Evolutionary conservation across 1,284 basidiomycete genomes (phyloP).

Genomic region (Heterobasidion annosum): DNA sequence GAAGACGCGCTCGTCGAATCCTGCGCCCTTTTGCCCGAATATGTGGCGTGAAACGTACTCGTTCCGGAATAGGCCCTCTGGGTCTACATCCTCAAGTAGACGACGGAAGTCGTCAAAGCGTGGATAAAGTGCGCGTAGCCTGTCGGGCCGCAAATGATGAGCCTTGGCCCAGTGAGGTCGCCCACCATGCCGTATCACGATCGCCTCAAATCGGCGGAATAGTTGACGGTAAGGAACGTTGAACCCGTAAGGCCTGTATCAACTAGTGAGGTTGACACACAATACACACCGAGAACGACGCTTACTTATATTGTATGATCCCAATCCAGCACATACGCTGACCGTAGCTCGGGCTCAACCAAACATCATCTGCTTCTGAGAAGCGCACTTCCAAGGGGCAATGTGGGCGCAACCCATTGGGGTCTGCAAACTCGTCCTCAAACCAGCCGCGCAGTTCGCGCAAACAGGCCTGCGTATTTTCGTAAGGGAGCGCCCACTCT

Average conservation of each 20-base stretch:
- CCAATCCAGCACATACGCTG: conserved; percentile 89
- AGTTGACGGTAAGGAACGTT: conserved; percentile 82
- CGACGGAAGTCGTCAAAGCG: conserved; percentile 74
- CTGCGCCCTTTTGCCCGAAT: conserved; percentile 39
- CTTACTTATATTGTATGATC: conserved; percentile 91
- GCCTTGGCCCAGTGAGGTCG: conserved; percentile 98
- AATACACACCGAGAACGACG: background rate
- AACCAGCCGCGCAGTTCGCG: conserved; percentile 73
- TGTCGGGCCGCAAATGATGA: conserved; percentile 65
- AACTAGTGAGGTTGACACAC: background rate
- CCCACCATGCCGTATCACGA: conserved; percentile 68
- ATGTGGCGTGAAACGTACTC: conserved; percentile 74
- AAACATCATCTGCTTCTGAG: conserved; percentile 85
- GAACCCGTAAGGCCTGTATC: conserved; percentile 76
- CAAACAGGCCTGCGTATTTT: conserved; percentile 57
- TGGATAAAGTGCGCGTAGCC: conserved; percentile 70
- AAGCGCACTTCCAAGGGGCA: conserved; percentile 94
- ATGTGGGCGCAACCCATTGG: conserved; percentile 76
- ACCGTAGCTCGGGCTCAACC: conserved; percentile 84
- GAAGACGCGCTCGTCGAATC: conserved; percentile 45
- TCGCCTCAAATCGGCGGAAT: conserved; percentile 75
- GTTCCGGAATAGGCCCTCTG: conserved; percentile 72
- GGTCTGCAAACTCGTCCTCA: conserved; percentile 54
- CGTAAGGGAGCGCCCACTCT: conserved; percentile 87
- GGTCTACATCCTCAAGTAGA: conserved; percentile 72